phyloP scores from a whole-genome alignment of 1,139 yeast genomes.

The Zygosaccharomyces sapae region DNA sequence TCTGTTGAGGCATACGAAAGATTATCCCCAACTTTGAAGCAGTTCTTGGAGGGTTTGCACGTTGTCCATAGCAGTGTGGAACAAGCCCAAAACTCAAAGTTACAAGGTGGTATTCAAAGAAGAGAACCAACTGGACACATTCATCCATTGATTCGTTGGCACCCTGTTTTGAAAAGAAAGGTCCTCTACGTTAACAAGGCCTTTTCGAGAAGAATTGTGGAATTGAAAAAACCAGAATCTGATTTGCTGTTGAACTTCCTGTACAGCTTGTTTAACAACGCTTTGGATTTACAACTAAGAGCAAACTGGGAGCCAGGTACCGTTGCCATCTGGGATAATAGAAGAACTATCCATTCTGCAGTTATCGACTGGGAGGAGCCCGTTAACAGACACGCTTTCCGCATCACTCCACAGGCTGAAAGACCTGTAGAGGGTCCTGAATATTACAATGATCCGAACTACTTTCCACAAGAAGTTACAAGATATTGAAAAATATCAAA shows the following conservation, averaged over 20 bases:
- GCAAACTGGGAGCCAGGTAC: slow-evolving; percentile 57
- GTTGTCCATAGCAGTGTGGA: slow-evolving; percentile 67
- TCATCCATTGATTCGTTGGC: slow-evolving; percentile 66
- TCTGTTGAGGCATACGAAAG: slow-evolving; percentile 65
- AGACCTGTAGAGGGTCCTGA: slow-evolving; percentile 24
- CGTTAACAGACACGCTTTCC: slow-evolving; percentile 59
- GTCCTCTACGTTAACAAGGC: slow-evolving; percentile 56
- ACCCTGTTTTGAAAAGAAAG: slow-evolving; percentile 66
- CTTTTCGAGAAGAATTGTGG: slow-evolving; percentile 59
- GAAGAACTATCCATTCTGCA: slow-evolving; percentile 62
- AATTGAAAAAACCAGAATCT: slow-evolving; percentile 64
- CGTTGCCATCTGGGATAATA: slow-evolving; percentile 70
- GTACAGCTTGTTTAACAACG: slow-evolving; percentile 47
- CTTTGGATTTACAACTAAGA: slow-evolving; percentile 54
- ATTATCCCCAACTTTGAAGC: slow-evolving; percentile 57
- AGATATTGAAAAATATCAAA: slow-evolving; percentile 1
- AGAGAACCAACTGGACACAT: slow-evolving; percentile 54
- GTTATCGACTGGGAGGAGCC: slow-evolving; percentile 57
- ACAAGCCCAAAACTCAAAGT: slow-evolving; percentile 56
- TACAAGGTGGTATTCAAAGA: slow-evolving; percentile 59
- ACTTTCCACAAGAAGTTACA: slow-evolving; percentile 14
- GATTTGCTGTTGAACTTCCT: slow-evolving; percentile 52
- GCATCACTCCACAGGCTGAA: slow-evolving; percentile 57
- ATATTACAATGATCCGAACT: slow-evolving; percentile 19
- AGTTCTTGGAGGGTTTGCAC: slow-evolving; percentile 52